Evolutionary conservation across 768 basidiomycete species (phyloP).

Genomic region (Tulasnella sp.): DNA sequence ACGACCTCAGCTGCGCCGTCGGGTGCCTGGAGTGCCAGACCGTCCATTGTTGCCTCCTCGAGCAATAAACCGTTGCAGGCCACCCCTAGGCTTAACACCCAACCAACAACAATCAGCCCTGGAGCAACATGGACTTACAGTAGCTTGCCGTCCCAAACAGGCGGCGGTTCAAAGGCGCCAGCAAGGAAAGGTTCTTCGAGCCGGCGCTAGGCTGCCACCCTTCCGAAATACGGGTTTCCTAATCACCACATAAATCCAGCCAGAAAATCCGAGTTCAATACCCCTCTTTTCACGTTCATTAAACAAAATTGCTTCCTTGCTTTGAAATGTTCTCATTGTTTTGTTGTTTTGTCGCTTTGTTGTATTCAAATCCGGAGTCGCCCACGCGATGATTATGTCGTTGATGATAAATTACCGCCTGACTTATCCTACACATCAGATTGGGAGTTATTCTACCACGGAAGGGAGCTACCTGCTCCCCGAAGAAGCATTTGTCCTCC

Average conservation of each 20-base stretch:
- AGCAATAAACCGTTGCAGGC: background rate
- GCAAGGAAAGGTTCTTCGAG: background rate
- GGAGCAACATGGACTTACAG: background rate
- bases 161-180: background rate
- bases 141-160: background rate
- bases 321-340: background rate
- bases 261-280: no score
- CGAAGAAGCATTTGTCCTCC: constrained; percentile 73
- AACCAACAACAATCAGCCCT: background rate
- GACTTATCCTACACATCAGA: background rate
- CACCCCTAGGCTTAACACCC: background rate
- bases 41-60: background rate
- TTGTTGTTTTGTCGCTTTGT: background rate
- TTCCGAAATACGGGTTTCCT: no score
- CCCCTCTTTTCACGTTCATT: no score
- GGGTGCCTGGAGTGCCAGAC: background rate
- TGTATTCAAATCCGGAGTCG: background rate
- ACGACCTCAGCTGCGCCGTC: background rate
- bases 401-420: background rate
- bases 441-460: constrained; percentile 37
- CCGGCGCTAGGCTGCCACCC: background rate
- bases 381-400: background rate
- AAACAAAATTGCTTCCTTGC: background rate
- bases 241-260: no score
- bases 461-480: constrained; percentile 72